phyloP scores from a whole-genome alignment of 1,139 yeast species.

The Kurtzmaniella quercitrusa region DNA sequence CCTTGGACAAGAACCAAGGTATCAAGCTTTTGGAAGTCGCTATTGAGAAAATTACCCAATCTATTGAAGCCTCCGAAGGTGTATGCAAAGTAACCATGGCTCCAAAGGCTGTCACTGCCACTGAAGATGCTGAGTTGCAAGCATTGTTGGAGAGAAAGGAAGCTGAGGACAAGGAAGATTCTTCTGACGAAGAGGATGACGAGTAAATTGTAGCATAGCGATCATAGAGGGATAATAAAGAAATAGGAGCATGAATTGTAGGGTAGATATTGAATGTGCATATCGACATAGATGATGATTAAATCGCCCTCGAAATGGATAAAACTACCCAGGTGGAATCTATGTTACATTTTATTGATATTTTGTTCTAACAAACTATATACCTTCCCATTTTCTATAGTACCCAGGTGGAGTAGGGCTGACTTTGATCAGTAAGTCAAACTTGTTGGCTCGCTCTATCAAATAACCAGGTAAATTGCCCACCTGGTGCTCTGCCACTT shows the following conservation, averaged over 20 bases:
- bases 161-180: slow-evolving; percentile 42
- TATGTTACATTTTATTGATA: too few species aligned
- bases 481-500: slow-evolving; percentile 33
- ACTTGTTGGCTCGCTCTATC: slow-evolving; percentile 39
- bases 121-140: slow-evolving; percentile 96
- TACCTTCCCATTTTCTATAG: slow-evolving; percentile 7
- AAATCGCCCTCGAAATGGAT: too few species aligned
- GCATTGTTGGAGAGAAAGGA: slow-evolving; percentile 69
- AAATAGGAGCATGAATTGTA: not conserved
- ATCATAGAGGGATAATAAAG: not conserved
- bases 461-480: slow-evolving; percentile 36
- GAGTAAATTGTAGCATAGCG: slow-evolving; percentile 8
- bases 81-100: slow-evolving; percentile 92
- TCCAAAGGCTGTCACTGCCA: slow-evolving; percentile 97
- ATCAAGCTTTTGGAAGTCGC: slow-evolving; percentile 74
- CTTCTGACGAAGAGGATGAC: slow-evolving; percentile 43
- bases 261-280: slow-evolving; percentile 3
- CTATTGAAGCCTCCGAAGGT: slow-evolving; percentile 76
- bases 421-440: slow-evolving; percentile 23
- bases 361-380: not conserved
- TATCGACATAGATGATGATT: not conserved
- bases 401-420: slow-evolving; percentile 1
- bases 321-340: too few species aligned
- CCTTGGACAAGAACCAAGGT: slow-evolving; percentile 88
- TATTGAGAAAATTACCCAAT: slow-evolving; percentile 65